Evolutionary conservation across 2,329 filamentous ascomycete species (phyloP).

Genomic region (Epichloe brachyelytri): DNA sequence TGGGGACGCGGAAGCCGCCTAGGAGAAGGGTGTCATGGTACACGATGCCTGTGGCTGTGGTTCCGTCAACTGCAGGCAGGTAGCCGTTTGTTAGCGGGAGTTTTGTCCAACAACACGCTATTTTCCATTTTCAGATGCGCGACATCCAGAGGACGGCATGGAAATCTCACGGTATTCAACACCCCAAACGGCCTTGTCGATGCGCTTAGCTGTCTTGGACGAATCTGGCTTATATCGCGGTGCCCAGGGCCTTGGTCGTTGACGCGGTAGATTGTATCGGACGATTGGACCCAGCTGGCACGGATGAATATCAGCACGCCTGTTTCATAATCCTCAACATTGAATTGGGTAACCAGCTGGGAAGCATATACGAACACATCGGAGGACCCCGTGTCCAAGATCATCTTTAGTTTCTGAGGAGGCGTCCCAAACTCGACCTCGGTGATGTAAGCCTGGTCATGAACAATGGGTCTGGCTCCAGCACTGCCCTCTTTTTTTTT

Average conservation of each 20-base stretch:
- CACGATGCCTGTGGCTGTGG: conserved; percentile 31
- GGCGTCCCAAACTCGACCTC: conserved; percentile 34
- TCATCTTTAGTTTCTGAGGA: conserved; percentile 32
- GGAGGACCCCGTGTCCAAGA: conserved; percentile 41
- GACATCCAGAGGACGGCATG: conserved; percentile 10
- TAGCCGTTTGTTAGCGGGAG: background rate
- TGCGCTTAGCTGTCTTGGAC: conserved; percentile 28
- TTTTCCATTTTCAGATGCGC: background rate
- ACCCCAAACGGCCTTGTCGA: conserved; percentile 34
- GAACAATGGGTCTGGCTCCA: conserved; percentile 23
- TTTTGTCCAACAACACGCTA: background rate
- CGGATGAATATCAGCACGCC: background rate
- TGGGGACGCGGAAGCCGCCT: conserved; percentile 29
- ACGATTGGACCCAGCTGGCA: conserved; percentile 40
- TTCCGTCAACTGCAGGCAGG: conserved; percentile 27
- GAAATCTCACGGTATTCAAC: conserved; percentile 31
- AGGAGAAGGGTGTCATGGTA: conserved; percentile 37
- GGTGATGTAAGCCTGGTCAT: conserved; percentile 30
- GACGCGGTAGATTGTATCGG: conserved; percentile 28
- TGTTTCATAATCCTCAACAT: background rate
- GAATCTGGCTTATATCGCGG: conserved; percentile 30
- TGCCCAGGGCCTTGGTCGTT: conserved; percentile 22
- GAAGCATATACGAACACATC: conserved; percentile 44
- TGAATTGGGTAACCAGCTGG: background rate
- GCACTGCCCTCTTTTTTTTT: conserved; percentile 9